These are phyloP conservation scores for Cornus suecica DNA, from an alignment of 148 eudicot species.

Conservation along the genomic window DNA sequence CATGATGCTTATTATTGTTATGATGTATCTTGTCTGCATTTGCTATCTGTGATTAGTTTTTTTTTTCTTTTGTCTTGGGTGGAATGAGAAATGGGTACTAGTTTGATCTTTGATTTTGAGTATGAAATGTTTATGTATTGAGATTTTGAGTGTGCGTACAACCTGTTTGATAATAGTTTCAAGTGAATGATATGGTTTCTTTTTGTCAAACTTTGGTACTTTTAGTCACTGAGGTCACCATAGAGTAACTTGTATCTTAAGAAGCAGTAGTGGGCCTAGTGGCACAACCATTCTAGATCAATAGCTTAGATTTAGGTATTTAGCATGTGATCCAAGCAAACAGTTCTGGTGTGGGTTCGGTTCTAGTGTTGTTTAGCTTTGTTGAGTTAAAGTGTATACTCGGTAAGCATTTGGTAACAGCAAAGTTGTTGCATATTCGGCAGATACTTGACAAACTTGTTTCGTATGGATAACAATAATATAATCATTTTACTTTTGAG, in stretches of 20 bases:
- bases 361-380: too few relatives aligned
- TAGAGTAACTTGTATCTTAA: neutral
- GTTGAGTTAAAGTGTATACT: too few relatives aligned
- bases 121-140: neutral
- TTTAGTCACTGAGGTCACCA: neutral
- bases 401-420: neutral
- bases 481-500: neutral
- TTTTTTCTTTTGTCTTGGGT: neutral
- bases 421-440: too few relatives aligned
- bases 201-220: neutral
- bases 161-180: slow-evolving; percentile 22
- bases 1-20: too few relatives aligned
- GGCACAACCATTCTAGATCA: neutral
- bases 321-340: slow-evolving; percentile 1
- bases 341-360: neutral
- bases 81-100: neutral
- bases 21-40: neutral
- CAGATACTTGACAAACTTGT: neutral
- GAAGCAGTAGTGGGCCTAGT: too few relatives aligned
- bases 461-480: neutral
- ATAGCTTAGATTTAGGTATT: neutral
- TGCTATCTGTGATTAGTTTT: neutral
- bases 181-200: slow-evolving; percentile 7
- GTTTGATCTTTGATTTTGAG: neutral
- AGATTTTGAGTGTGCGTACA: slow-evolving; percentile 12